Evolutionary conservation across 257 asterid species (phyloP).

Genomic region (Capsicum chinense): DNA sequence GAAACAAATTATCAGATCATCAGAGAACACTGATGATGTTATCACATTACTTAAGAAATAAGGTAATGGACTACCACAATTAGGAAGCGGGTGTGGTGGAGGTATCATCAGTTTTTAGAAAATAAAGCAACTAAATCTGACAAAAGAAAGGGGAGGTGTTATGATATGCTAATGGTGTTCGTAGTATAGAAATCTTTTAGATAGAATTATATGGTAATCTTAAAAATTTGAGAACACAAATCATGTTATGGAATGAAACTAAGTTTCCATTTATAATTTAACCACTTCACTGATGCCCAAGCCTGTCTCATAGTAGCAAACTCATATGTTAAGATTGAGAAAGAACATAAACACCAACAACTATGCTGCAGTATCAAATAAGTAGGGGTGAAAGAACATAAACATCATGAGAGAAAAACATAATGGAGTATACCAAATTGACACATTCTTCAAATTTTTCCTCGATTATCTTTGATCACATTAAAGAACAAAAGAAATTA

Average conservation of each 20-base stretch:
- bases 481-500: constrained; percentile 21
- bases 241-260: not conserved
- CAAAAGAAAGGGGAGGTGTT: not conserved
- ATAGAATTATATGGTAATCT: not conserved
- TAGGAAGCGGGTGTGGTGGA: not conserved
- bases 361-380: too few relatives aligned
- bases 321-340: not conserved
- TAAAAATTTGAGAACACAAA: not conserved
- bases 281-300: not conserved
- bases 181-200: not conserved
- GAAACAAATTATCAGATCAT: constrained; percentile 22
- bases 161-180: not conserved
- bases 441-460: constrained; percentile 62
- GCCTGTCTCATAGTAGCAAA: not conserved
- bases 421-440: constrained; percentile 55
- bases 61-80: not conserved
- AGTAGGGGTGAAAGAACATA: too few relatives aligned
- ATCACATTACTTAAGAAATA: not conserved
- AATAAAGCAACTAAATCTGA: not conserved
- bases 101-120: not conserved
- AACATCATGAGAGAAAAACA: constrained; percentile 19
- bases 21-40: not conserved
- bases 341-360: not conserved
- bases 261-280: not conserved
- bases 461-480: constrained; percentile 77